Evolutionary conservation across 2,329 filamentous ascomycete genomes (phyloP).

Genomic region (Cercospora sp.): DNA sequence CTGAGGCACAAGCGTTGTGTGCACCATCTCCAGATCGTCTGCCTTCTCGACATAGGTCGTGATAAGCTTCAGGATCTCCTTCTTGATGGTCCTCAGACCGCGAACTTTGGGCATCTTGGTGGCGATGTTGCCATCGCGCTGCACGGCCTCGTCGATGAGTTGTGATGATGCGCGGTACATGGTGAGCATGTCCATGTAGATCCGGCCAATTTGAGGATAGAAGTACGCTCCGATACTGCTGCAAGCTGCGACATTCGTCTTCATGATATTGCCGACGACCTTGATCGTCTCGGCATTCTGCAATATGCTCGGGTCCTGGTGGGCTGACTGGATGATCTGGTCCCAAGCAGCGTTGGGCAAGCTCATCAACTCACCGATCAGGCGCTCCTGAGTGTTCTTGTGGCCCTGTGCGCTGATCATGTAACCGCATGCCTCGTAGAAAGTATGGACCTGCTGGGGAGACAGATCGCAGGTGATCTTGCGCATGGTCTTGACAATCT

Average conservation of each 20-base stretch:
- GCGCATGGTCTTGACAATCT: slow-evolving; percentile 92
- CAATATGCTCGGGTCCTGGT: slow-evolving; percentile 78
- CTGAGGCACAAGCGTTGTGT: slow-evolving; percentile 91
- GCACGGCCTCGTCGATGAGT: slow-evolving; percentile 90
- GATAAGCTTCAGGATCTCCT: slow-evolving; percentile 97
- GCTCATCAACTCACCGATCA: slow-evolving; percentile 89
- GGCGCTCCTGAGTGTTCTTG: slow-evolving; percentile 86
- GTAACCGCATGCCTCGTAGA: slow-evolving; percentile 97
- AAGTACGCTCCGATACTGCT: slow-evolving; percentile 96
- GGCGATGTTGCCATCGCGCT: slow-evolving; percentile 82
- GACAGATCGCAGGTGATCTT: slow-evolving; percentile 95
- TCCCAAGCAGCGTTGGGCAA: slow-evolving; percentile 95
- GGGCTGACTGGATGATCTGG: slow-evolving; percentile 85
- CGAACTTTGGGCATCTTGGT: slow-evolving; percentile 97
- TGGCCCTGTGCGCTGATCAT: slow-evolving; percentile 99
- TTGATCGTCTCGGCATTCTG: slow-evolving; percentile 96
- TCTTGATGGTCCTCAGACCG: slow-evolving; percentile 95
- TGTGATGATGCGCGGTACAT: slow-evolving; percentile 99
- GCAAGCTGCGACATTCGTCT: slow-evolving; percentile 98
- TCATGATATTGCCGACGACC: slow-evolving; percentile 99
- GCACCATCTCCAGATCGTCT: slow-evolving; percentile 90
- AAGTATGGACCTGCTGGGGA: slow-evolving; percentile 96
- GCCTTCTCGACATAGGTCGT: slow-evolving; percentile 98
- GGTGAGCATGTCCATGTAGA: slow-evolving; percentile 97
- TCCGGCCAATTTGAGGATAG: slow-evolving; percentile 94